Base-by-base conservation (phyloP, 305 asterid genomes). In the Fraxinus latifolia region DNA sequence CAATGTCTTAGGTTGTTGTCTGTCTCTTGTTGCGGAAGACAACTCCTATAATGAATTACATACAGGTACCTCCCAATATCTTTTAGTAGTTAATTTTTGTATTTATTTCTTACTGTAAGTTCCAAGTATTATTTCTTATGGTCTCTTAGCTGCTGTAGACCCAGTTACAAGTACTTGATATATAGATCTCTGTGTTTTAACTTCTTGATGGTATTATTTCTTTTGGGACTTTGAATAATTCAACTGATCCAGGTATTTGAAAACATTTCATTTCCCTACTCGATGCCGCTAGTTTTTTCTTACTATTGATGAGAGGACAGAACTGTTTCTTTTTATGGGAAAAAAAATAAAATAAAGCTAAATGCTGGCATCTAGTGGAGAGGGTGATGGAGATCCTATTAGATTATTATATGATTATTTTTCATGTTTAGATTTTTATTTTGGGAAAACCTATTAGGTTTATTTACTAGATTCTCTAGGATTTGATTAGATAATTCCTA, bases 11-110 rank as follows among this genome's bases (percentile, higher is more conserved):
- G 99, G 99, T 96, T 87, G 95, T 93, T 36, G 91, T 96, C 70
- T 93, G 97, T 92, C 90, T 96, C 83, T 84, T 95, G 89, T 85
- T 93, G 89, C 94, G 98, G 91, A 95, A 95, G 94, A 93, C 98
- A 37, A 89, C 89, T 83, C 92, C 95, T 47, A 87, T 95, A 19
- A 92, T 94, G 97, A 90, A 89, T 71, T 92, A 95, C 88, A 87
- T 95, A 71, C 92, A 33, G 84, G 99, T 95, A 87, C 89, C 94
- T 86, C n/a, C 70, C 29, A 27, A 83, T 79, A 58, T 79, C 50
- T 75, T 79, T 58, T 44, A 74, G 73, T 50, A 83, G 81, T 78
- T 70, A 75, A 25, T 74, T 60, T 74, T 82, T 55, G 50, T 15
- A 23, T 42, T 50, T 79, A 37, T 73, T 80, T 68, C 29, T 62